Base-by-base conservation (phyloP, 1,284 basidiomycete genomes). In the Tilletia walkeri region DNA sequence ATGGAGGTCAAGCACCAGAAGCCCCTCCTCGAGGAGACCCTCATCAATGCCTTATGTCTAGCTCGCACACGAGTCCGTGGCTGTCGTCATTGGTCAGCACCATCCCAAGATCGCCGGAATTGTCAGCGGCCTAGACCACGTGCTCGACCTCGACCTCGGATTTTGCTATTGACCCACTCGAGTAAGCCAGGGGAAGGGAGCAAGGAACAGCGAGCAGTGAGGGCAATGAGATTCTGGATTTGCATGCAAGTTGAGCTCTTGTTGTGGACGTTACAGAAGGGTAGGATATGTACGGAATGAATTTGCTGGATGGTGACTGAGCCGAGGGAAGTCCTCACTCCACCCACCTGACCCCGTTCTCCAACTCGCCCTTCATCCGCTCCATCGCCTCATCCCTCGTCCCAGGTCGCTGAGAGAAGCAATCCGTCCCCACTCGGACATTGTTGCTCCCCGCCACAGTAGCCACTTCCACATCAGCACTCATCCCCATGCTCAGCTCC, bases 401-500 rank as follows among this genome's bases (percentile, higher is more conserved):
- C 5, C 72, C 69, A 5, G 81, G 76, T 18, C 85, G 72, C 24
- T 73, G 85, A 0, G 95, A 95, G 83, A 98, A 97, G 69, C 97
- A 93, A 30, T 91, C 89, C 6, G 92, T 94, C 0, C 95, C 95
- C 2, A 99, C 94, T 50, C 95, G 86, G 1, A 98, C 94, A 68
- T 94, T 89, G 79, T 92, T 89, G 80, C 92, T 92, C 0, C 94
- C 95, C 18, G 90, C 89, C 82, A 87, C 88, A 71, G 96, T 85
- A 1, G 95, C 95, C 54, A 90, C 89, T 80, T 91, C 92, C 82
- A 95, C 96, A 79, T 99, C 95, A 70, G 90, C 91, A 69, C 93
- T 95, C 95, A 99, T 99, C 24, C 95, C 95, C 95, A 98, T 98
- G 80, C 93, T 95, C 81, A 99, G 84, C 80, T 94, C 82, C 72